Percentiles rank a stretch among this genome's conserved stretches.
Conservation (phyloP, 2,329 filamentous ascomycete genomes). For the Corniculantispora saksenae region DNA sequence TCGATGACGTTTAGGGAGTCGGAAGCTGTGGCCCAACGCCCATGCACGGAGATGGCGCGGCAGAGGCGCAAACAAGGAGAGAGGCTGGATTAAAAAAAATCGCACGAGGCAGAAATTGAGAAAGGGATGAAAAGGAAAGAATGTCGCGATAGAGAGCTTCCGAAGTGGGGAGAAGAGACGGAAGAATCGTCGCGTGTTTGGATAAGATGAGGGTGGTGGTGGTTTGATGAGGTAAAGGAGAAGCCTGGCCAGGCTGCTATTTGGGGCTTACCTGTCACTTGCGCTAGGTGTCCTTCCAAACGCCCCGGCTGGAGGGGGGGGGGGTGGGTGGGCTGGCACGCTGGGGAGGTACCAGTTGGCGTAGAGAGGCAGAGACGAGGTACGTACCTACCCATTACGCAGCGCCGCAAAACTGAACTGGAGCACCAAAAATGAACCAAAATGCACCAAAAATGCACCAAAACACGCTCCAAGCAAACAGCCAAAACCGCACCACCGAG, state of each 20-base stretch:
- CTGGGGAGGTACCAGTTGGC: no score
- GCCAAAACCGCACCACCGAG: neutral
- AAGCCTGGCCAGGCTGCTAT: conserved; percentile 9
- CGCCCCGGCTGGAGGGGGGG: neutral
- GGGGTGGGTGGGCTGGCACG: no score
- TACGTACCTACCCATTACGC: conserved; percentile 7
- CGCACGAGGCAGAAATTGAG: neutral
- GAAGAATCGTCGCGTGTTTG: conserved; percentile 23
- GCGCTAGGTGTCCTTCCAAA: conserved; percentile 15
- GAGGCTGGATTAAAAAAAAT: neutral
- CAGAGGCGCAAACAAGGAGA: conserved; percentile 10
- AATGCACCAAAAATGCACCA: neutral
- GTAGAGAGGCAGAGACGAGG: neutral
- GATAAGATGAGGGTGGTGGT: conserved; percentile 12
- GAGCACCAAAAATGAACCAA: neutral
- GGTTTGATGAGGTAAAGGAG: conserved; percentile 20
- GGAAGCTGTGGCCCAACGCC: conserved; percentile 19
- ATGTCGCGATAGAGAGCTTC: conserved; percentile 10
- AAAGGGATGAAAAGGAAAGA: conserved; percentile 3
- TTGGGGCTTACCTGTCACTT: conserved; percentile 20
- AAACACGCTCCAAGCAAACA: neutral
- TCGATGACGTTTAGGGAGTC: conserved; percentile 18
- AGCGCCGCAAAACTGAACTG: neutral
- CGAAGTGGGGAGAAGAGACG: conserved; percentile 13
- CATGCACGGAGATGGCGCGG: conserved; percentile 17